Evolutionary conservation across 208 protist genomes (phyloP).

Genomic region (Crithidia brevicula): DNA sequence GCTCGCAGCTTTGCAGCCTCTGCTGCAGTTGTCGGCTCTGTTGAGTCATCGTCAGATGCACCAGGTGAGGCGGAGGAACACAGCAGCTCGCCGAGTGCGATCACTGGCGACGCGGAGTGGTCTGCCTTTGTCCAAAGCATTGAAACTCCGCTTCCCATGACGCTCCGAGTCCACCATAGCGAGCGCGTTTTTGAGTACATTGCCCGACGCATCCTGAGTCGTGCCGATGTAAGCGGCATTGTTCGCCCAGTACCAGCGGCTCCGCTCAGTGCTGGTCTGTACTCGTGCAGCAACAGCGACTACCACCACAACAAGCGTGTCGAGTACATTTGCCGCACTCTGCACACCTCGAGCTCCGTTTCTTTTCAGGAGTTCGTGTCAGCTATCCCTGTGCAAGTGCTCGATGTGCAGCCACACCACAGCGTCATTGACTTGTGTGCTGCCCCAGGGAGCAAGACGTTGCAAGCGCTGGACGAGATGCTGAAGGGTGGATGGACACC

Average conservation of each 20-base stretch:
- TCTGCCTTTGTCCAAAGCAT: conserved; percentile 54
- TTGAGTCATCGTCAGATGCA: neutral
- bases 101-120: conserved; percentile 59
- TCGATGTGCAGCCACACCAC: conserved; percentile 80
- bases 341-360: conserved; percentile 82
- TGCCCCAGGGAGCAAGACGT: conserved; percentile 92
- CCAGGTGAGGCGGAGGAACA: neutral
- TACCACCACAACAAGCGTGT: conserved; percentile 74
- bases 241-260: conserved; percentile 44
- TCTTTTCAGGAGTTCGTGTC: conserved; percentile 93
- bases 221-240: conserved; percentile 31
- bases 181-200: conserved; percentile 52
- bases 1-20: conserved; percentile 16
- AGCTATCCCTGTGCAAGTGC: conserved; percentile 76
- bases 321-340: conserved; percentile 83
- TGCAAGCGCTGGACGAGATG: conserved; percentile 90
- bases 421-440: conserved; percentile 91
- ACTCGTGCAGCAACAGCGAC: conserved; percentile 72
- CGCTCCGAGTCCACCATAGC: conserved; percentile 79
- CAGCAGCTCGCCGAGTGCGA: neutral
- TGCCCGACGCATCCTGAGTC: conserved; percentile 47
- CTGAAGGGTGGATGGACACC: conserved; percentile 50
- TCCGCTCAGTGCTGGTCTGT: conserved; percentile 44
- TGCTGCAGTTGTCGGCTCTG: neutral
- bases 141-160: conserved; percentile 83